Percentiles rank a stretch among this genome's conserved stretches.
These are phyloP conservation scores for Ceratopteris richardii DNA, from an alignment of 75 land plant genomes.

Conservation along the genomic window DNA sequence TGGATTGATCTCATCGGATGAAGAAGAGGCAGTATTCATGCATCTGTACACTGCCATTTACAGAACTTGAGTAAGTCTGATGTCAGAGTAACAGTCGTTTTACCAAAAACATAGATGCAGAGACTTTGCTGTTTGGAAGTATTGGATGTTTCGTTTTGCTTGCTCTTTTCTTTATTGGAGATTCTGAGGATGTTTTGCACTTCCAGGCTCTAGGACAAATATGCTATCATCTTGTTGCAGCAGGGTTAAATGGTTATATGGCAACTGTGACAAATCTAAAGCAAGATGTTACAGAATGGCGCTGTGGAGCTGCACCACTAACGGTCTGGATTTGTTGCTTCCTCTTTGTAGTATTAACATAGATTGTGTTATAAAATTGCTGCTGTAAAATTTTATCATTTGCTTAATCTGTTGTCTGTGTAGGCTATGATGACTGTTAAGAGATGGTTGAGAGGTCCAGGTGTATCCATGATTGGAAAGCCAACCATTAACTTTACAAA, in stretches of 20 bases:
- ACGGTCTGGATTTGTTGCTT: constrained; percentile 41
- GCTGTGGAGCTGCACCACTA: constrained; percentile 90
- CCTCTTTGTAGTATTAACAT: not conserved
- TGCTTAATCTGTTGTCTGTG: no score
- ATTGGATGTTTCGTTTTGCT: no score
- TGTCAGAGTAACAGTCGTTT: no score
- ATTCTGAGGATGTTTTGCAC: no score
- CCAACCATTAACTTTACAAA: constrained; percentile 74
- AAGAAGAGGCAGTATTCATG: no score
- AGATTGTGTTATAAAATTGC: not conserved
- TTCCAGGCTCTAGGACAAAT: constrained; percentile 84
- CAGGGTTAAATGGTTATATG: constrained; percentile 95
- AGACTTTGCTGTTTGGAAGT: no score
- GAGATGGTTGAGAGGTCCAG: constrained; percentile 53
- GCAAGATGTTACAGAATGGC: constrained; percentile 70
- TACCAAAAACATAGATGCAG: no score
- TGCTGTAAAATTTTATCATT: no score
- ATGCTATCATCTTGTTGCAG: constrained; percentile 73
- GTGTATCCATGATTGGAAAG: constrained; percentile 57
- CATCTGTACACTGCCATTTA: no score
- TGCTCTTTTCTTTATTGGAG: no score
- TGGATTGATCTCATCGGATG: no score
- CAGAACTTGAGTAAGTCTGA: no score
- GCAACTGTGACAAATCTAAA: constrained; percentile 89
- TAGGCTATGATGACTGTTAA: constrained; percentile 95